These are phyloP conservation scores for Leccinellum luteum DNA, from an alignment of 768 basidiomycete genomes.

Conservation along the genomic window DNA sequence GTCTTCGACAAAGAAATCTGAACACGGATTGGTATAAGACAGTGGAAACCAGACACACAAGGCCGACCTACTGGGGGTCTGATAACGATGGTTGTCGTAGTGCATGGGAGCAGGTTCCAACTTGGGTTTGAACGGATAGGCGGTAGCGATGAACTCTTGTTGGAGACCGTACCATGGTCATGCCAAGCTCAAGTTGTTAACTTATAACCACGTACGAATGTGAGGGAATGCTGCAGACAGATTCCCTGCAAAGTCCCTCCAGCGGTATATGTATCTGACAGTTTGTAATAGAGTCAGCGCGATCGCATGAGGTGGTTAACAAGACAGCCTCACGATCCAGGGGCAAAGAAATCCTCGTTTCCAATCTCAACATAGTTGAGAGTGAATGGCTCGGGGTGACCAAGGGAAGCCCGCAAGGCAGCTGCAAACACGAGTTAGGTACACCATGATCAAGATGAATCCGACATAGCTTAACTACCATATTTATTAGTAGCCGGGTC, in stretches of 20 bases:
- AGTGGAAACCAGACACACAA: background rate
- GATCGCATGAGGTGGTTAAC: background rate
- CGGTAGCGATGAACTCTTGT: slow-evolving; percentile 57
- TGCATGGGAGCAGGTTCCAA: slow-evolving; percentile 47
- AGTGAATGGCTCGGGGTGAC: slow-evolving; percentile 51
- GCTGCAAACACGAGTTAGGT: slow-evolving; percentile 27
- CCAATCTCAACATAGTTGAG: slow-evolving; percentile 53
- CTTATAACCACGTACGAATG: slow-evolving; percentile 37
- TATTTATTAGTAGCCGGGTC: slow-evolving; percentile 42
- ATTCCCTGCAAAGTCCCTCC: slow-evolving; percentile 46
- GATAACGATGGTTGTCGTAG: slow-evolving; percentile 59
- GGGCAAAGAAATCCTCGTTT: slow-evolving; percentile 53
- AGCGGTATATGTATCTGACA: slow-evolving; percentile 49
- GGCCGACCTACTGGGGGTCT: slow-evolving; percentile 37
- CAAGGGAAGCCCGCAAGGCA: slow-evolving; percentile 52
- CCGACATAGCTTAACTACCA: slow-evolving; percentile 12
- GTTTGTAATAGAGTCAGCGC: background rate
- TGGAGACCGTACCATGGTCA: slow-evolving; percentile 1
- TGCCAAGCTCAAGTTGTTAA: slow-evolving; percentile 2
- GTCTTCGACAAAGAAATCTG: slow-evolving; percentile 44
- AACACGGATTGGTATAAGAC: background rate
- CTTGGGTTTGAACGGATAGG: slow-evolving; percentile 40
- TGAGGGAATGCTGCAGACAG: slow-evolving; percentile 49
- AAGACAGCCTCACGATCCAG: slow-evolving; percentile 30
- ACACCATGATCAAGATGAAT: slow-evolving; percentile 10